Evolutionary conservation across 371 early-diverging fungal species (phyloP).

Genomic region (Circinella minor): DNA sequence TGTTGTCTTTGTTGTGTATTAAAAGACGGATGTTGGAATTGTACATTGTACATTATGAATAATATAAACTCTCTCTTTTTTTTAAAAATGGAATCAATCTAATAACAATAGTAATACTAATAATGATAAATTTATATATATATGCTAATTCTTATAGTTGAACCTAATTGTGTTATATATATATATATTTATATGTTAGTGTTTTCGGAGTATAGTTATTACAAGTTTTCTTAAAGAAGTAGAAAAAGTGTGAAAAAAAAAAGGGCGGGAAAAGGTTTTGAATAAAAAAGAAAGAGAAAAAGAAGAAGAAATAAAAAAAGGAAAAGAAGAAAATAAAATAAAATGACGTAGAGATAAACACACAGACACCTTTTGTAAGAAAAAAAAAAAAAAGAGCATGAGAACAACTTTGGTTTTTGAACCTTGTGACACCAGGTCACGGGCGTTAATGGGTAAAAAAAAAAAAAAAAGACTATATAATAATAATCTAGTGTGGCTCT

Average conservation of each 20-base stretch:
- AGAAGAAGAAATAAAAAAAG: background rate
- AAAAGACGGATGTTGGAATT: constrained; percentile 29
- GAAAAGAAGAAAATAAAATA: background rate
- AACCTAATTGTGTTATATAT: no score
- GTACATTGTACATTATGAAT: constrained; percentile 24
- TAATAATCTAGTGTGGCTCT: background rate
- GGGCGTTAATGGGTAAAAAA: constrained; percentile 1
- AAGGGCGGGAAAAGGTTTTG: background rate
- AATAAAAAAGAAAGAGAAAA: background rate
- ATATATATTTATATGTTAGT: no score
- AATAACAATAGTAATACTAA: no score
- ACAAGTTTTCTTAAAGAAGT: background rate
- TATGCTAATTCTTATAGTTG: no score
- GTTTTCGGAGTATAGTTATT: no score
- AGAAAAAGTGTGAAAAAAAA: background rate
- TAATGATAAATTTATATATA: no score
- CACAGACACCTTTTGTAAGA: background rate
- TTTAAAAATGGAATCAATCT: background rate
- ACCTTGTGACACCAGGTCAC: constrained; percentile 17
- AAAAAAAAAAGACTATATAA: no score
- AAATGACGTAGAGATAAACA: constrained; percentile 14
- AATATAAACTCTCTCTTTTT: background rate
- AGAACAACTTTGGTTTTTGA: constrained; percentile 2
- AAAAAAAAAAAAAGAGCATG: constrained; percentile 10
- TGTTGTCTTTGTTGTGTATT: constrained; percentile 10